Evolutionary conservation across 2,329 filamentous ascomycete genomes (phyloP), one percentile per base, ranked within the genome.

Genomic region (Dactylellina parvicollis): DNA sequence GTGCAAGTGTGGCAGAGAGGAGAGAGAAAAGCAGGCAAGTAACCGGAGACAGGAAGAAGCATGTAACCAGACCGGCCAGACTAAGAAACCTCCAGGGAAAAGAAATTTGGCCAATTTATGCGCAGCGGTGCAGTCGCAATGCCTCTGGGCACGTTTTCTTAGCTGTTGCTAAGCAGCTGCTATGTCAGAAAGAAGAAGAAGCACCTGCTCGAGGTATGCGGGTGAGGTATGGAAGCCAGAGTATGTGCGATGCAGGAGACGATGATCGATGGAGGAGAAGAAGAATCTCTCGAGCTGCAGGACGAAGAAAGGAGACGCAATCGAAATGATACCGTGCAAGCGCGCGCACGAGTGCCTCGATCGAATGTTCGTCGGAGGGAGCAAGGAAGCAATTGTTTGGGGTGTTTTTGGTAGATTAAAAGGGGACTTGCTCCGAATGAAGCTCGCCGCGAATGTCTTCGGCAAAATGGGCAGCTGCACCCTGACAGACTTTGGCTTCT

Each of bases 381-480:
- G n/a, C n/a, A n/a, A n/a, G n/a, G n/a, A n/a, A n/a, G n/a, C n/a
- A n/a, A n/a, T n/a, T n/a, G n/a, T n/a, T n/a, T n/a, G n/a, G n/a
- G n/a, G n/a, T n/a, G 22, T 57, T 28, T 44, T 47, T 34, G 55
- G 38, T 59, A 59, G 32, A 62, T 55, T 54, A 52, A 64, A 55
- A 26, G 10, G 20, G 20, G 26, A 50, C 32, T 12, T 26, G 46
- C 24, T 9, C n/a, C 26, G 16, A n/a, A 40, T n/a, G n/a, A n/a
- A n/a, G n/a, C n/a, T n/a, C n/a, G n/a, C n/a, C n/a, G n/a, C n/a
- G n/a, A n/a, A n/a, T n/a, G n/a, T 57, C 9, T 52, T 69, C 64
- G 64, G 64, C 64, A 69, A 69, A 69, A 69, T 69, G 55, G 64
- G 64, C 55, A 69, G 55, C 55, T 69, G 46, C 64, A 69, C 12